Conservation (phyloP, 2,329 filamentous ascomycete species). For the Metarhizium robertsii region DNA sequence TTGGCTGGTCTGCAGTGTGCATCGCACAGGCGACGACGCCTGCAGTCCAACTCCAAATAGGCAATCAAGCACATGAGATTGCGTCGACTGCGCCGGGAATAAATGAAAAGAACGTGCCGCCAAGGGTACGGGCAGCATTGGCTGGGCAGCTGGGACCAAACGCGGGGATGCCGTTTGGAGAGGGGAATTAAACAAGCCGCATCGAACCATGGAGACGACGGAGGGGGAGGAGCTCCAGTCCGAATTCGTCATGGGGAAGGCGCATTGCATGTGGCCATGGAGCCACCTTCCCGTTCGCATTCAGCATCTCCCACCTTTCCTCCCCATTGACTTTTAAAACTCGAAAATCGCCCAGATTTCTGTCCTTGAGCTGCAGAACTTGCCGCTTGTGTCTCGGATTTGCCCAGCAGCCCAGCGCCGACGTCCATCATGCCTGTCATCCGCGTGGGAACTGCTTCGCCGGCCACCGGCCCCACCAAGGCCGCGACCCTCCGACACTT, state of each 20-base stretch:
- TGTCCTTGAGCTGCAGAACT: not conserved
- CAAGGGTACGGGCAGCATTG: no score
- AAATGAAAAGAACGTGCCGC: no score
- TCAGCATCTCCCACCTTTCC: not conserved
- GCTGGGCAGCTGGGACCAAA: no score
- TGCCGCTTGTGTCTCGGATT: not conserved
- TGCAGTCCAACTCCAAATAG: no score
- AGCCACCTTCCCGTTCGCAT: not conserved
- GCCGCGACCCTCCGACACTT: slow-evolving; percentile 57
- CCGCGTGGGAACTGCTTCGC: slow-evolving; percentile 47
- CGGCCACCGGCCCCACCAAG: slow-evolving; percentile 39
- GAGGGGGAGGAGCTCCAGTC: not conserved
- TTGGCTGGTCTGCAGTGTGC: no score
- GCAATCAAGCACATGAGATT: no score
- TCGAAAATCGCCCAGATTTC: not conserved
- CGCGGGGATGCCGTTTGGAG: no score
- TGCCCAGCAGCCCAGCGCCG: not conserved
- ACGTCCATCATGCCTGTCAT: slow-evolving; percentile 23
- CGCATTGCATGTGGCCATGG: not conserved
- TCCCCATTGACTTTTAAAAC: not conserved
- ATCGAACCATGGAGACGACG: no score
- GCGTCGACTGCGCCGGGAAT: no score
- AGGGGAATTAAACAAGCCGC: no score
- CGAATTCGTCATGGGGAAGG: not conserved
- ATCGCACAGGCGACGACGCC: no score